These are phyloP conservation scores for Bathelium albidoporum DNA, from an alignment of 495 filamentous ascomycete species.

Conservation along the genomic window DNA sequence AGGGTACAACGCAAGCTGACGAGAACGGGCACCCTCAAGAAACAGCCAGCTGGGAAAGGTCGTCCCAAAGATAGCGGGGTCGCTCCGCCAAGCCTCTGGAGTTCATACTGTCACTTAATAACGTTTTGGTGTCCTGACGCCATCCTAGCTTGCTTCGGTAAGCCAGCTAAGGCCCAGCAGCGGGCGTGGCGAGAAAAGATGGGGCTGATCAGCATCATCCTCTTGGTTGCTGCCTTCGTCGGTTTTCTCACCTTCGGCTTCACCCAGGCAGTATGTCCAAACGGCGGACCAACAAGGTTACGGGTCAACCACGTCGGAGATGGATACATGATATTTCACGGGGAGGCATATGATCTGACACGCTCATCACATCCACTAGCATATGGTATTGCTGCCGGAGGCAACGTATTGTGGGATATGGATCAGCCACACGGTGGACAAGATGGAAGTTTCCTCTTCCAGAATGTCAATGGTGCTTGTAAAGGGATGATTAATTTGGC, in stretches of 20 bases:
- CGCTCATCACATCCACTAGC: constrained; percentile 69
- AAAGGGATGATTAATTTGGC: constrained; percentile 75
- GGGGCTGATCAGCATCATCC: constrained; percentile 86
- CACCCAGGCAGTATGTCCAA: constrained; percentile 73
- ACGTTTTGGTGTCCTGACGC: constrained; percentile 94
- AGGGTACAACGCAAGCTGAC: constrained; percentile 33
- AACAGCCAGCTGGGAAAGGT: constrained; percentile 38
- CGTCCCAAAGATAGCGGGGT: constrained; percentile 56
- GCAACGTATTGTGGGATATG: constrained; percentile 79
- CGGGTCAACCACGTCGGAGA: constrained; percentile 67
- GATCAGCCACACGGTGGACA: constrained; percentile 68
- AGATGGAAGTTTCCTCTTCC: constrained; percentile 95
- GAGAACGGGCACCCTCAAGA: constrained; percentile 1
- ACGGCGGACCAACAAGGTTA: constrained; percentile 50
- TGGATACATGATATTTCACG: constrained; percentile 95
- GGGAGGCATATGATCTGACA: constrained; percentile 70
- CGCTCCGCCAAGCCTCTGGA: constrained; percentile 82
- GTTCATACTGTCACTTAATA: constrained; percentile 82
- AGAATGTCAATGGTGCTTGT: constrained; percentile 96
- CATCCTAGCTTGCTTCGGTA: constrained; percentile 73
- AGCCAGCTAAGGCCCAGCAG: constrained; percentile 76
- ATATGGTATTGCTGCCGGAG: constrained; percentile 54
- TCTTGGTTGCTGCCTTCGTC: constrained; percentile 77
- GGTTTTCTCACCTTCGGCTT: constrained; percentile 98
- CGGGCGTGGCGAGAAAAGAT: constrained; percentile 98